Conservation (phyloP, 345 rosid genomes). For the Ceriops tagal region DNA sequence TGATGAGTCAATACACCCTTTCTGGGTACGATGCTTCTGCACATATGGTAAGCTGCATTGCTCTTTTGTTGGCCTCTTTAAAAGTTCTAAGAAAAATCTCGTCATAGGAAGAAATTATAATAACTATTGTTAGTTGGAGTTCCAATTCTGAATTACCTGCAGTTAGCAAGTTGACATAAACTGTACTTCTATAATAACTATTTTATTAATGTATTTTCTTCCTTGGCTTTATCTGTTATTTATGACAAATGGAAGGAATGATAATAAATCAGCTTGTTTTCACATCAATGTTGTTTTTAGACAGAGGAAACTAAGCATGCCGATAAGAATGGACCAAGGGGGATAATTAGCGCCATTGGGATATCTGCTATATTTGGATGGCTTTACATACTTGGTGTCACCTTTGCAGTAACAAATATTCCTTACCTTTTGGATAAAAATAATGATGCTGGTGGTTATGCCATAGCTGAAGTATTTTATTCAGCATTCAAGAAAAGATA, state of each 20-base stretch:
- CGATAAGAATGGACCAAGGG: constrained; percentile 84
- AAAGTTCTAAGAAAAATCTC: not conserved
- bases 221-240: not conserved
- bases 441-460: constrained; percentile 88
- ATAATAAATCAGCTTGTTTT: constrained; percentile 12
- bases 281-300: constrained; percentile 33
- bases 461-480: constrained; percentile 87
- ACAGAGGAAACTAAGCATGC: constrained; percentile 93
- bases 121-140: not conserved
- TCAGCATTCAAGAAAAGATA: constrained; percentile 77
- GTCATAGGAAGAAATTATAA: not conserved
- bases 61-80: not conserved
- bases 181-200: not conserved
- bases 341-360: constrained; percentile 82
- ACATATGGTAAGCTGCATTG: constrained; percentile 65
- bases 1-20: constrained; percentile 94
- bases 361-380: constrained; percentile 91
- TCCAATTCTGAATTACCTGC: not conserved
- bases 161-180: not conserved
- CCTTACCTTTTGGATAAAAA: constrained; percentile 61
- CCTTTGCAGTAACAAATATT: constrained; percentile 81
- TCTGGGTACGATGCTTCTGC: constrained; percentile 95
- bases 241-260: constrained; percentile 4
- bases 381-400: constrained; percentile 87
- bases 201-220: not conserved